Evolutionary conservation across 352 stramenopile species (phyloP), one percentile per base, ranked within the genome.

Genomic region (Pythium chondricola): DNA sequence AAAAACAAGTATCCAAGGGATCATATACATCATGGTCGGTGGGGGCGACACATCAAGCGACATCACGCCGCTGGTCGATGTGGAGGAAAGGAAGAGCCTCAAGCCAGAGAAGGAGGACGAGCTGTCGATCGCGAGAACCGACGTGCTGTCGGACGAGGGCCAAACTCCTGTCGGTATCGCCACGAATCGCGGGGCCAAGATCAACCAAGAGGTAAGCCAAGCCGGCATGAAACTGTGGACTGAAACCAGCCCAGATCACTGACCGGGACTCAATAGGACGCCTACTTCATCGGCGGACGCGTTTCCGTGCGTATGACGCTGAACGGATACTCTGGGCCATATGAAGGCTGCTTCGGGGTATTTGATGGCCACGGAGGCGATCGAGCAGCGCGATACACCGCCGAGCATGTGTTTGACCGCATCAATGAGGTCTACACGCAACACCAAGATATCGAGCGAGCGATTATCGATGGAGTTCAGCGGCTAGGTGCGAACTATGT

Each of bases 281-380:
- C 72, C 9, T 93, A 93, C 51, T 89, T 84, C 52, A 75, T 93
- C 35, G 82, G 82, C 27, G 75, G 76, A 22, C 84, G 75, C 20
- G 50, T 62, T 2, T 58, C 71, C 2, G 48, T 72, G 42, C 71
- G 82, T 17, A 60, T 90, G 48, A 91, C 82, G 31, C 63, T 93
- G 14, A 93, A 93, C 48, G 82, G 82, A 8, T 91, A 88, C 60
- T 63, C 74, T 1, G 71, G 66, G 14, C 50, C 62, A 0, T 73
- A 71, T 16, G 66, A 66, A 40, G 82, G 79, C 24, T 91, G 74
- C 49, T 93, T 88, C 53, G 82, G 82, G 31, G 67, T 93, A 24
- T 93, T 93, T 51, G 82, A 93, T 43, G 82, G 82, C 48, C 82
- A 93, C 44, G 74, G 77, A 9, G 77, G 82, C 38, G 80, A 90